These are phyloP conservation scores for Fusarium sp. DNA, from an alignment of 2,329 filamentous ascomycete genomes.

Conservation along the genomic window DNA sequence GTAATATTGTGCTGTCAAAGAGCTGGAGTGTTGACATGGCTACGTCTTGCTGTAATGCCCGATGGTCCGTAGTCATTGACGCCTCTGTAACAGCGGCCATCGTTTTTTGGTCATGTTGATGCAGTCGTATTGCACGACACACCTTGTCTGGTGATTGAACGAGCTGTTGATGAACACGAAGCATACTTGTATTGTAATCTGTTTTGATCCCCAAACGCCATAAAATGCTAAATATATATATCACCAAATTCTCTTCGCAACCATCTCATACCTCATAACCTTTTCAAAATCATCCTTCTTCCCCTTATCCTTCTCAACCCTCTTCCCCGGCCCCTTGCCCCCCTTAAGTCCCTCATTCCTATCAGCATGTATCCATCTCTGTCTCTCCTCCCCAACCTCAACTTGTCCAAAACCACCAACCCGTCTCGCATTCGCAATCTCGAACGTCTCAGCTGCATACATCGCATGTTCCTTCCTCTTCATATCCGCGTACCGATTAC, in stretches of 20 bases:
- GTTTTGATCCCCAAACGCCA: too few relatives aligned
- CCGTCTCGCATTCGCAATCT: constrained; percentile 75
- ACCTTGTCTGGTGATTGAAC: too few relatives aligned
- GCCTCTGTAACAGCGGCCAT: too few relatives aligned
- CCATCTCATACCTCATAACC: constrained; percentile 90
- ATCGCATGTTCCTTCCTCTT: constrained; percentile 71
- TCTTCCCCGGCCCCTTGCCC: constrained; percentile 65
- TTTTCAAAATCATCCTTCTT: constrained; percentile 69
- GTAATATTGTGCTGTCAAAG: too few relatives aligned
- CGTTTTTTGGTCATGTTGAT: too few relatives aligned
- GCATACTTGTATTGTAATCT: too few relatives aligned
- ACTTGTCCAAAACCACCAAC: constrained; percentile 86
- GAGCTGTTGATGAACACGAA: too few relatives aligned
- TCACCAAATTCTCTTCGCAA: constrained; percentile 95
- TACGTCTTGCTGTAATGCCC: neutral
- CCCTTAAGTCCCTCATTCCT: constrained; percentile 76
- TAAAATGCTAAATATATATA: too few relatives aligned
- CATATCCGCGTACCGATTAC: constrained; percentile 84
- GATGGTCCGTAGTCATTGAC: too few relatives aligned
- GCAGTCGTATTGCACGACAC: too few relatives aligned
- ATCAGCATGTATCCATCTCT: constrained; percentile 87
- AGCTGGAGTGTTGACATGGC: too few relatives aligned
- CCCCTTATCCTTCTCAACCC: constrained; percentile 57
- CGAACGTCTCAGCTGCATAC: constrained; percentile 63
- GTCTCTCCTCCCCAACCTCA: constrained; percentile 88